A percentile compares a stretch with the other conserved stretches of the same genome.
These are phyloP conservation scores for Eucalyptus erythrocorys DNA, from an alignment of 345 rosid species.

Conservation along the genomic window DNA sequence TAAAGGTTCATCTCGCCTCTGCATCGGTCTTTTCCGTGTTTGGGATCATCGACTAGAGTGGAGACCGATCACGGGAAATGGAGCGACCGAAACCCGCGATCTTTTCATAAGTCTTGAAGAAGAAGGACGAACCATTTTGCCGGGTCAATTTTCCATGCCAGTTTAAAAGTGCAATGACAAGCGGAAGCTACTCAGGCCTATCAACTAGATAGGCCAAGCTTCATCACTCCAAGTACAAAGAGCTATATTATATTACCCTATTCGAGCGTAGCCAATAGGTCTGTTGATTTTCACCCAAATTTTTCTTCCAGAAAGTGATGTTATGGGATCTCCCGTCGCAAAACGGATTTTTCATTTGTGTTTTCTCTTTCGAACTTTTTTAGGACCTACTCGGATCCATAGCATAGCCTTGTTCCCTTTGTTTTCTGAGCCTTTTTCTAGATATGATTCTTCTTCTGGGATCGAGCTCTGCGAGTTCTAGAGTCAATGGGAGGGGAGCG, in stretches of 20 bases:
- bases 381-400: too few species aligned
- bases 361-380: too few species aligned
- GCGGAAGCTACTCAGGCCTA: background rate
- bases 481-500: background rate
- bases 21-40: background rate
- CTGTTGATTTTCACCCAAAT: fast-evolving
- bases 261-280: too few species aligned
- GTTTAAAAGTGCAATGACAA: background rate
- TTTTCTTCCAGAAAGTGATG: too few species aligned
- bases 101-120: background rate
- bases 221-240: too few species aligned
- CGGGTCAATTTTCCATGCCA: background rate
- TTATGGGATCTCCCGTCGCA: too few species aligned
- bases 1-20: background rate
- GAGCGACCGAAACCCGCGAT: background rate
- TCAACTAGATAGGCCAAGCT: background rate
- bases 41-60: background rate
- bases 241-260: too few species aligned
- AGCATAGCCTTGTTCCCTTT: background rate
- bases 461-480: background rate
- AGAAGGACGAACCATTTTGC: background rate
- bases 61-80: background rate
- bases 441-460: background rate
- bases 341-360: too few species aligned
- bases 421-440: background rate